Evolutionary conservation across 2,329 filamentous ascomycete genomes (phyloP).

Genomic region (Cladosporium sphaerospermum): DNA sequence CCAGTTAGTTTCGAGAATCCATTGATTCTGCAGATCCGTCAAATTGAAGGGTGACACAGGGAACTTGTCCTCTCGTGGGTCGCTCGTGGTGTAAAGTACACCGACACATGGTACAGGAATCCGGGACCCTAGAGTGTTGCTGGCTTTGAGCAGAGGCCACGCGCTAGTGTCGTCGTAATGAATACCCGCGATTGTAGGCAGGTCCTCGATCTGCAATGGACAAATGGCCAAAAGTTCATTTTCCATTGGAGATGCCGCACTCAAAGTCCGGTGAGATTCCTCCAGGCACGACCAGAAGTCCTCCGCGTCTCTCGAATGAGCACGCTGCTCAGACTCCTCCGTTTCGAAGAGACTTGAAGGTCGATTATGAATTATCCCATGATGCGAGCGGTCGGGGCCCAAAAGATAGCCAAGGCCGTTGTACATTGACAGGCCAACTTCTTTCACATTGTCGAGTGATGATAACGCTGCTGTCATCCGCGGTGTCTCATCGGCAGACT

Average conservation of each 20-base stretch:
- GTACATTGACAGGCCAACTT: slow-evolving; percentile 62
- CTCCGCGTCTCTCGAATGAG: slow-evolving; percentile 17
- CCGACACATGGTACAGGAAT: not conserved
- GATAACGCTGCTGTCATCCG: slow-evolving; percentile 57
- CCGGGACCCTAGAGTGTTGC: no score
- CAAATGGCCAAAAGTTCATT: slow-evolving; percentile 15
- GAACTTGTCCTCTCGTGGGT: not conserved
- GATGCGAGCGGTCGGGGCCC: slow-evolving; percentile 53
- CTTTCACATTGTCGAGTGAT: slow-evolving; percentile 49
- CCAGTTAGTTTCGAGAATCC: slow-evolving; percentile 63
- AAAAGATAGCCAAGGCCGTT: slow-evolving; percentile 62
- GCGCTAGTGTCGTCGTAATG: slow-evolving; percentile 15
- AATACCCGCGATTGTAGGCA: no score
- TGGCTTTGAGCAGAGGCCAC: slow-evolving; percentile 14
- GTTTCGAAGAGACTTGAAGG: slow-evolving; percentile 42
- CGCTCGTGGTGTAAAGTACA: not conserved
- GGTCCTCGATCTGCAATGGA: not conserved
- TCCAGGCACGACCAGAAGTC: slow-evolving; percentile 24
- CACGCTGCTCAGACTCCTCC: slow-evolving; percentile 14
- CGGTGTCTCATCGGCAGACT: slow-evolving; percentile 56
- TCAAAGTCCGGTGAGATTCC: slow-evolving; percentile 18
- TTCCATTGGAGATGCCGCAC: slow-evolving; percentile 1
- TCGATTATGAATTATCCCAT: slow-evolving; percentile 42
- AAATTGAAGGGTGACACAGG: slow-evolving; percentile 29
- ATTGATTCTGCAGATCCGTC: slow-evolving; percentile 59